A percentile compares a stretch with the other conserved stretches of the same genome.
Evolutionary conservation across 345 rosid genomes (phyloP).

Genomic region (Carallia pectinifolia): DNA sequence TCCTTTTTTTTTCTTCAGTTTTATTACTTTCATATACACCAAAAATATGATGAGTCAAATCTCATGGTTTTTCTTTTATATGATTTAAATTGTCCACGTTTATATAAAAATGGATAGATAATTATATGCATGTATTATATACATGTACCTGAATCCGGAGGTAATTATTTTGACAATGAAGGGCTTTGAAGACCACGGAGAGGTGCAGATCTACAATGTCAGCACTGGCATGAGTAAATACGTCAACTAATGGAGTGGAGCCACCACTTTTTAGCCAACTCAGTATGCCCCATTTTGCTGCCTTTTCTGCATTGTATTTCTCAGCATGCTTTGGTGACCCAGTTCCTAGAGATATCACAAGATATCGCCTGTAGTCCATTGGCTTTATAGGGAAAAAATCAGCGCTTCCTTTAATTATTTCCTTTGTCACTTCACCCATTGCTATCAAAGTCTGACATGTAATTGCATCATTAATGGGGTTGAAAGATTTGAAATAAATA

Average conservation of each 20-base stretch:
- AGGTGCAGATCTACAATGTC: conserved; percentile 21
- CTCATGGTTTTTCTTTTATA: too few species aligned
- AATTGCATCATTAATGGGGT: not conserved
- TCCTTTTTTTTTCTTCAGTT: too few species aligned
- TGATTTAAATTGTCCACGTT: too few species aligned
- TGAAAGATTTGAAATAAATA: too few species aligned
- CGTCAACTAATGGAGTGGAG: conserved; percentile 16
- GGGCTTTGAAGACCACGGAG: conserved; percentile 12
- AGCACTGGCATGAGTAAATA: conserved; percentile 17
- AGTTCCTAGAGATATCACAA: conserved; percentile 21
- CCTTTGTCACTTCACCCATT: conserved; percentile 18
- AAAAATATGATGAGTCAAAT: too few species aligned
- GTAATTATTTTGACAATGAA: conserved; percentile 16
- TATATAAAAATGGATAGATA: too few species aligned
- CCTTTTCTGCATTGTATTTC: conserved; percentile 6
- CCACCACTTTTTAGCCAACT: conserved; percentile 12
- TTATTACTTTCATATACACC: too few species aligned
- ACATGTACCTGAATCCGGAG: conserved; percentile 10
- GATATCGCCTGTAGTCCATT: conserved; percentile 5
- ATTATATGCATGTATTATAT: too few species aligned
- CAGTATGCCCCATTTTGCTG: conserved; percentile 18
- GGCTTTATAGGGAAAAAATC: conserved; percentile 12
- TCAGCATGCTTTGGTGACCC: conserved; percentile 7
- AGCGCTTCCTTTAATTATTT: not conserved
- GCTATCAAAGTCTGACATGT: conserved; percentile 9